Base-by-base conservation (phyloP, 306 rosid genomes). In the Amphicarpaea edgeworthii region DNA sequence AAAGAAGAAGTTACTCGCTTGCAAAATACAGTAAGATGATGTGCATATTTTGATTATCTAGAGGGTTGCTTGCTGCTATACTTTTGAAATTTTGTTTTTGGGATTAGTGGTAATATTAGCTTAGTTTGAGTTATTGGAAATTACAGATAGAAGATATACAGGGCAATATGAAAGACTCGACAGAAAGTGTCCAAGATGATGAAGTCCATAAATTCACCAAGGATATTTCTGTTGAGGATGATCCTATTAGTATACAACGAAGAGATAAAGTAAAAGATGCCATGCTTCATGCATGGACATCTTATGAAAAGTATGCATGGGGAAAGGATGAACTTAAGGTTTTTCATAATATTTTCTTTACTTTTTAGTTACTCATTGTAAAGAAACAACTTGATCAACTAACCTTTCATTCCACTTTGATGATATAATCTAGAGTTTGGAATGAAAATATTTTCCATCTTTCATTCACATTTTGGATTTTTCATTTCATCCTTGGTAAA, bases 261-360 rank as follows among this genome's bases (percentile, higher is more conserved):
- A 81, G 89, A 57, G 80, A 73, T 12, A 84, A 78, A 30, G 85
- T 89, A 59, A 89, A 69, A 76, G 89, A 89, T 21, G 90, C 91
- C 21, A 89, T 85, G 88, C 82, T 85, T 82, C 86, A 85, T 76
- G 93, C 93, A n/a, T 86, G 93, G 93, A 20, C 84, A 45, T 81
- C 85, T 60, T 89, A 87, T 80, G 93, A 86, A 83, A 87, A 79
- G 77, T 87, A 78, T 81, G 93, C 90, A 1, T 89, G 93, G 93
- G 93, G 91, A 73, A 85, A 8, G 59, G 93, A 89, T 73, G 91
- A 89, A 77, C 93, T 89, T 64, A 83, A 89, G 91, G 93, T 87
- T 38, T 83, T 75, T 55, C 38, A 9, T 41, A 32, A 51, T 78
- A 24, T 59, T 26, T 30, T 37, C 51, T 47, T n/a, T 37, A 47